These are phyloP conservation scores for Primulina huaijiensis DNA, from an alignment of 257 asterid genomes.

Conservation along the genomic window DNA sequence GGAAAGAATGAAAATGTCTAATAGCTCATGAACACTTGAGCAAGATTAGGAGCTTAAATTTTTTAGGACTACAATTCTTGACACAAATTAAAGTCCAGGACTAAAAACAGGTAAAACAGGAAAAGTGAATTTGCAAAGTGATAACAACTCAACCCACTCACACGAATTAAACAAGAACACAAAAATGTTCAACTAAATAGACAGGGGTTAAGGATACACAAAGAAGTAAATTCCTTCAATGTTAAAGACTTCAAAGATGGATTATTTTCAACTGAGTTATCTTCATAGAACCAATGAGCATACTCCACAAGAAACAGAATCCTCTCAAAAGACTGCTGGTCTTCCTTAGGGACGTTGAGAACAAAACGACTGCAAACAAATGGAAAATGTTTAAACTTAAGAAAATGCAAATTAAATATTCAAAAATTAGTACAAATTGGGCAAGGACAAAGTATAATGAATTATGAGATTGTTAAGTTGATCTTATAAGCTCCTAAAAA, in stretches of 20 bases:
- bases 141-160: constrained; percentile 6
- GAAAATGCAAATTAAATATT: constrained; percentile 10
- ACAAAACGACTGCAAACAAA: constrained; percentile 83
- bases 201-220: constrained; percentile 64
- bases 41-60: constrained; percentile 1
- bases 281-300: constrained; percentile 98
- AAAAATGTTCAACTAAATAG: constrained; percentile 12
- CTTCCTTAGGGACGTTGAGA: constrained; percentile 96
- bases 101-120: not conserved
- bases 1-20: constrained; percentile 6
- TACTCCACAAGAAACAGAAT: constrained; percentile 95
- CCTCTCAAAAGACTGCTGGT: constrained; percentile 95
- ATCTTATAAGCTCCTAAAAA: not conserved
- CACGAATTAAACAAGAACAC: not conserved
- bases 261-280: constrained; percentile 85
- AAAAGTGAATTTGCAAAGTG: not conserved
- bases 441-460: not conserved
- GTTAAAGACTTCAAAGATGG: constrained; percentile 93
- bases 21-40: constrained; percentile 9
- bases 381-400: constrained; percentile 6
- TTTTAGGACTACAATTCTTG: not conserved
- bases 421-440: not conserved
- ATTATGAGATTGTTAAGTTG: not conserved
- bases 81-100: not conserved
- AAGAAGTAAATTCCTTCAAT: constrained; percentile 83